Percentiles rank a stretch among this genome's conserved stretches.
Conservation (phyloP, 75 land plant genomes). For the Isoetes taiwanensis region DNA sequence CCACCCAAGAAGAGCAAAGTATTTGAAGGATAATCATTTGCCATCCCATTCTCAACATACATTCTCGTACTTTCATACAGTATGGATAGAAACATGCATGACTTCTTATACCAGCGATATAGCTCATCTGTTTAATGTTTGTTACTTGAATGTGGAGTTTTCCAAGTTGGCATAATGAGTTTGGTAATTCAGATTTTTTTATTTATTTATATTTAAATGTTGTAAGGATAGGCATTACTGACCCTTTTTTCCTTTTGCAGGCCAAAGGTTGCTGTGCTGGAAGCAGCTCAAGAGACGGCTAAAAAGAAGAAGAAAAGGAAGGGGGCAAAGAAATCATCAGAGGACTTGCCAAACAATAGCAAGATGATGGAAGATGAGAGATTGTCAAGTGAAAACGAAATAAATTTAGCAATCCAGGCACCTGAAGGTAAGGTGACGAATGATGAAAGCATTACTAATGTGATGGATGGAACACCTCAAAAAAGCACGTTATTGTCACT, state of each 20-base stretch:
- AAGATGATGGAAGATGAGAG: neutral
- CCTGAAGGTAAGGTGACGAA: constrained; percentile 30
- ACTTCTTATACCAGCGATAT: no score
- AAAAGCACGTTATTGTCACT: neutral
- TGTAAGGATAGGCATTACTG: neutral
- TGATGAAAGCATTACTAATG: constrained; percentile 11
- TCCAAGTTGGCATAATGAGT: constrained; percentile 6
- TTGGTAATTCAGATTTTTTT: neutral
- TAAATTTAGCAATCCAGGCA: constrained; percentile 4
- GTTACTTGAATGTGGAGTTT: neutral
- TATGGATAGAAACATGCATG: constrained; percentile 19
- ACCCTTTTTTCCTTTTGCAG: neutral
- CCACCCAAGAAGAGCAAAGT: constrained; percentile 14
- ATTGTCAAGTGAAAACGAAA: constrained; percentile 6
- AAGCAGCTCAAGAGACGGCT: constrained; percentile 21
- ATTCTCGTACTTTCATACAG: neutral
- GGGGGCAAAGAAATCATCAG: neutral
- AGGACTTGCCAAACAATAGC: constrained; percentile 2
- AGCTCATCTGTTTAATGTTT: constrained; percentile 17
- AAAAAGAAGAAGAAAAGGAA: constrained; percentile 30
- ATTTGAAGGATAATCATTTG: constrained; percentile 15
- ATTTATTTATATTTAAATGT: neutral
- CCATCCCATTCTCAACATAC: neutral
- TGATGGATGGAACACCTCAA: neutral
- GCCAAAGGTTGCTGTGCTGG: neutral